These are phyloP conservation scores for Globisporangium carolinianum DNA, from an alignment of 352 stramenopile species.

Conservation along the genomic window DNA sequence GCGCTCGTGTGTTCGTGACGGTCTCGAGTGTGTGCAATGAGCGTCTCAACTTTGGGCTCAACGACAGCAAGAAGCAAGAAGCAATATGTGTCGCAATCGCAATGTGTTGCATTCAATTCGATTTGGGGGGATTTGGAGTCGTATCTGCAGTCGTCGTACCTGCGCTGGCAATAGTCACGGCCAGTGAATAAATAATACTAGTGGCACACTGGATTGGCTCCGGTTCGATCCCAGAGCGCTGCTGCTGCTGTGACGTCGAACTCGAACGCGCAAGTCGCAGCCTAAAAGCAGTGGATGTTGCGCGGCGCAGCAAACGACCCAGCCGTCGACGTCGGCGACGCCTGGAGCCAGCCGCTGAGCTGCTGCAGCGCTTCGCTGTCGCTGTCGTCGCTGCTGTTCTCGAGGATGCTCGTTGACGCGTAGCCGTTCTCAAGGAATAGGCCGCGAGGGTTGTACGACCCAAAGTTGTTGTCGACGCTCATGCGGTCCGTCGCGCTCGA, in stretches of 20 bases:
- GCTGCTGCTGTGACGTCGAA: not conserved
- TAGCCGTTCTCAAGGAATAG: conserved; percentile 39
- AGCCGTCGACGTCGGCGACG: conserved; percentile 55
- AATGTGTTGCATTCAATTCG: too few relatives aligned
- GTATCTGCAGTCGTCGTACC: too few relatives aligned
- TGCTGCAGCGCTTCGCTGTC: conserved; percentile 31
- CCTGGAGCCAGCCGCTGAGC: conserved; percentile 58
- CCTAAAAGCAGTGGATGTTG: conserved; percentile 19
- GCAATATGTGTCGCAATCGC: too few relatives aligned
- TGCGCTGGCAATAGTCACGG: too few relatives aligned
- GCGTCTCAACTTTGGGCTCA: too few relatives aligned
- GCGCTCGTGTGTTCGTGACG: too few relatives aligned
- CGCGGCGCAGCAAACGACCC: conserved; percentile 31
- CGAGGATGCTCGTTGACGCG: conserved; percentile 46
- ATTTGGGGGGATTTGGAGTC: too few relatives aligned
- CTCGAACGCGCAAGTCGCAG: not conserved
- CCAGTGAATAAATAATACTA: not conserved
- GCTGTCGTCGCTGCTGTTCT: conserved; percentile 35
- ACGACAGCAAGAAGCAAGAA: too few relatives aligned
- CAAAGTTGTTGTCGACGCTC: conserved; percentile 72
- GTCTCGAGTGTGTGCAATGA: too few relatives aligned
- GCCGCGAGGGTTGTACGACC: conserved; percentile 48
- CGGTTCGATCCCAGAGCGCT: not conserved
- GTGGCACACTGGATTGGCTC: conserved; percentile 3
- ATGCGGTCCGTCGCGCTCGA: conserved; percentile 53